Percentiles rank a stretch among this genome's conserved stretches.
Evolutionary conservation across 257 asterid genomes (phyloP).

Genomic region (Nicotiana knightiana): DNA sequence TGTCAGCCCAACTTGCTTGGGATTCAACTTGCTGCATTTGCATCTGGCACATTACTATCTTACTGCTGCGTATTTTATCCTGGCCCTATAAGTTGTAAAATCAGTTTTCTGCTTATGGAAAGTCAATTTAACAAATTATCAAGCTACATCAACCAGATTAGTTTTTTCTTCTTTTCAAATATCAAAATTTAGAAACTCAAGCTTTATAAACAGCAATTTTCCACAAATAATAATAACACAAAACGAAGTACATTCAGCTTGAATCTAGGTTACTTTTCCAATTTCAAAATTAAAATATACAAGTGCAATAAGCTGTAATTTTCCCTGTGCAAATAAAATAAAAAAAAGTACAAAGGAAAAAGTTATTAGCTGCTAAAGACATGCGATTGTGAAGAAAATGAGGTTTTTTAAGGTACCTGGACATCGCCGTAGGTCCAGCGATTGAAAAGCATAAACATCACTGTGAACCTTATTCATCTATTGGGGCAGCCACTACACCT

Average conservation of each 20-base stretch:
- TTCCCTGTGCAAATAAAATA: too few species aligned
- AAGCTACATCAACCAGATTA: not conserved
- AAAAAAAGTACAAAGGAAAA: too few species aligned
- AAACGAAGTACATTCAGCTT: too few species aligned
- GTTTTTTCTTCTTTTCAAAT: too few species aligned
- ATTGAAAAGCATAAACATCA: constrained; percentile 48
- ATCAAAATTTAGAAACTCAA: too few species aligned
- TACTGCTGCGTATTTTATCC: fast-evolving
- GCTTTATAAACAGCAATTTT: too few species aligned
- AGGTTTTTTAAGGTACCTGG: constrained; percentile 15
- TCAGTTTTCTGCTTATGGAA: not conserved
- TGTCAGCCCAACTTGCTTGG: not conserved
- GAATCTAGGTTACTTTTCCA: too few species aligned
- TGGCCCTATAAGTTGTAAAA: not conserved
- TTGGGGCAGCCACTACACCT: not conserved
- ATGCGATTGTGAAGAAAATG: not conserved
- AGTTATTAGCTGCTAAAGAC: too few species aligned
- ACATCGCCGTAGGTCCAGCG: constrained; percentile 62
- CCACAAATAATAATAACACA: too few species aligned
- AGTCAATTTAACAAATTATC: not conserved
- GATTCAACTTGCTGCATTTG: not conserved
- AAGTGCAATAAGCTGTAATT: too few species aligned
- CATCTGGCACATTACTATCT: not conserved
- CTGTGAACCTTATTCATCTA: constrained; percentile 23
- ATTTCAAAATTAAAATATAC: too few species aligned